Percentiles rank a stretch among this genome's conserved stretches.
These are phyloP conservation scores for Sphaerosporella brunnea DNA, from an alignment of 495 filamentous ascomycete species.

Conservation along the genomic window DNA sequence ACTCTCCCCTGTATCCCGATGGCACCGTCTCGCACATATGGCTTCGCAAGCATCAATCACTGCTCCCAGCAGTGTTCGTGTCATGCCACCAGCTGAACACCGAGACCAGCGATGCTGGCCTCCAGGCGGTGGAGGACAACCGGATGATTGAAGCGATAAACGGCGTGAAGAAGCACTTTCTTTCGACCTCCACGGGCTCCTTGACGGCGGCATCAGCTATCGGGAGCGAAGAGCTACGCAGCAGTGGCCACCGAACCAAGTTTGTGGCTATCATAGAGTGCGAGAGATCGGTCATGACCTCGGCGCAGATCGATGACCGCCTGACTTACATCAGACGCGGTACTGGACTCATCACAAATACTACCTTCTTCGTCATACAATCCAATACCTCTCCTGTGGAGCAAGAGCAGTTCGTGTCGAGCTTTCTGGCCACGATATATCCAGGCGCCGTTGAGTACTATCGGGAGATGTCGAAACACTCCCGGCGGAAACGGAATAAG, in stretches of 20 bases:
- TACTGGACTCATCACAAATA: constrained; percentile 62
- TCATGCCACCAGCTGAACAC: constrained; percentile 45
- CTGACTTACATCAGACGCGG: constrained; percentile 54
- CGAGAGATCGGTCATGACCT: constrained; percentile 42
- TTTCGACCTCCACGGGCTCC: background rate
- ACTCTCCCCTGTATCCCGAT: constrained; percentile 67
- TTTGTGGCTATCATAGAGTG: constrained; percentile 62
- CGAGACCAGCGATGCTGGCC: constrained; percentile 49
- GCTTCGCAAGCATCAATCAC: constrained; percentile 67
- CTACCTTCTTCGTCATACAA: constrained; percentile 56
- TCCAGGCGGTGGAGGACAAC: constrained; percentile 60
- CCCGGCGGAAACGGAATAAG: constrained; percentile 62
- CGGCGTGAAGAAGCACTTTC: constrained; percentile 35
- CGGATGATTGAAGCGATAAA: constrained; percentile 79
- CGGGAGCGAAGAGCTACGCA: constrained; percentile 13
- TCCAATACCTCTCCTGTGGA: constrained; percentile 43
- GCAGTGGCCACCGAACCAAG: constrained; percentile 15
- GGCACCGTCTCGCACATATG: constrained; percentile 59
- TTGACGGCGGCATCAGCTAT: constrained; percentile 7
- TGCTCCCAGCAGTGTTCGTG: constrained; percentile 62
- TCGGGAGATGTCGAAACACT: constrained; percentile 72
- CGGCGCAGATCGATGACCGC: constrained; percentile 54
- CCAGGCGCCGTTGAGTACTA: constrained; percentile 64
- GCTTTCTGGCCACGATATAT: constrained; percentile 41
- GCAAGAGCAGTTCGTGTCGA: constrained; percentile 45